Base-by-base conservation (phyloP, 371 early-diverging fungal genomes). In the Rhizopus stolonifer region DNA sequence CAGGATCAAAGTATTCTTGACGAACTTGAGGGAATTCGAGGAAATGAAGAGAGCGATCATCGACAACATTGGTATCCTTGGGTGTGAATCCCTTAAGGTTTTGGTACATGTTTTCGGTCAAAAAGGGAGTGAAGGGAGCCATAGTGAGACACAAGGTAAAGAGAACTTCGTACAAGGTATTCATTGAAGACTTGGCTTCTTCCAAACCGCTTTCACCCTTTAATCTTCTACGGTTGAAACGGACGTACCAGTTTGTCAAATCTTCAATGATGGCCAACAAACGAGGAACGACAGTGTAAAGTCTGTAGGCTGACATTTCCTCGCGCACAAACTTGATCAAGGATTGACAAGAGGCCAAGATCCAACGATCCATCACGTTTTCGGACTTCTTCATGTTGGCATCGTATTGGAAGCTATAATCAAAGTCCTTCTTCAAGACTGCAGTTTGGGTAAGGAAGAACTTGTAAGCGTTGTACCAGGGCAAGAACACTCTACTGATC, bases 221-320 rank as follows among this genome's bases (percentile, higher is more conserved):
- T 55, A 99, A 81, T 56, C 96, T 86, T 72, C 91, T 92, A 58
- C 99, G 92, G 85, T 99, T 99, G 84, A 99, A 98, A 58, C 99
- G 91, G 58, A 99, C 89, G 74, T 99, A 99, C 99, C 99, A 99
- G 79, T 99, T 99, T 65, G 98, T 99, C 50, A 99, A 81, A 51
- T 91, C 84, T 66, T 99, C 99, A 60, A 99, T 88, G 70, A 98
- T 88, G 54, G 74, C 77, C 56, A 99, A 72, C 58, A 99, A 77
- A 45, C 91, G 88, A 19, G 95, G 93, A 0, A 96, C 91, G 24
- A 99, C 96, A 32, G 96, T 95, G 83, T 98, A 98, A 42, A 99
- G 84, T 47, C 97, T 82, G 81, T 99, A 99, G 24, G 91, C 90
- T 47, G 62, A 77, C 99, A 99, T 99, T 70, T 99, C 98, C 47